Conservation (phyloP, 371 early-diverging fungal genomes). For the Mucor plumbeus region DNA sequence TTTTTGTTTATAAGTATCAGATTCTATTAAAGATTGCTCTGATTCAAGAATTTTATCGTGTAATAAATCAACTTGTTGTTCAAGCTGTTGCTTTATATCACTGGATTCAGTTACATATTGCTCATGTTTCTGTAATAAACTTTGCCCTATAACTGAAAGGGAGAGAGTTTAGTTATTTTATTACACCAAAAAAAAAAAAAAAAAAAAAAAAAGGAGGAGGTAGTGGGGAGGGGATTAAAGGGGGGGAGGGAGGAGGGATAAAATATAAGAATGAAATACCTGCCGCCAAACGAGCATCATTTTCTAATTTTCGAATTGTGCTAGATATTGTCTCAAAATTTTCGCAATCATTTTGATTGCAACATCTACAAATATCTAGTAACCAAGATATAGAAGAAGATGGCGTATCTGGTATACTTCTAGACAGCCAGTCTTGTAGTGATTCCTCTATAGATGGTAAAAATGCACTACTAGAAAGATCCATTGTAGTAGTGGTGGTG, state of each 20-base stretch:
- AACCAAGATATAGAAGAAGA: conserved; percentile 24
- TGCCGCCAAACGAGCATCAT: conserved; percentile 51
- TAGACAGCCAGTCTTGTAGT: conserved; percentile 45
- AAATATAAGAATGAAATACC: conserved; percentile 30
- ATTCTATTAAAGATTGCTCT: conserved; percentile 38
- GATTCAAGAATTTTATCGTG: conserved; percentile 36
- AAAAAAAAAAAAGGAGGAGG: too few species aligned
- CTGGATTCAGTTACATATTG: conserved; percentile 37
- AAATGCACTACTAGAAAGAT: not conserved
- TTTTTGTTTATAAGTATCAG: conserved; percentile 36
- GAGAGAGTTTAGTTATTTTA: not conserved
- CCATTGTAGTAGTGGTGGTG: not conserved
- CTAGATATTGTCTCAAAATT: conserved; percentile 31
- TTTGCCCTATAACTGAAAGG: conserved; percentile 50
- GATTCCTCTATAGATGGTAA: conserved; percentile 43
- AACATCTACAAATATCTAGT: conserved; percentile 42
- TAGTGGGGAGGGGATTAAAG: not conserved
- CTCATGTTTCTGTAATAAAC: conserved; percentile 52
- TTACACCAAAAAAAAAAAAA: not conserved
- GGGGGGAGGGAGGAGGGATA: not conserved
- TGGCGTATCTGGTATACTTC: conserved; percentile 35
- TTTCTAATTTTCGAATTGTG: conserved; percentile 46
- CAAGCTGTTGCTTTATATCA: conserved; percentile 30
- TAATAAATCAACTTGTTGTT: conserved; percentile 41
- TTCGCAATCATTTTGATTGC: conserved; percentile 39